phyloP scores from a whole-genome alignment of 257 asterid genomes.

The Parsonsia alboflavescens region DNA sequence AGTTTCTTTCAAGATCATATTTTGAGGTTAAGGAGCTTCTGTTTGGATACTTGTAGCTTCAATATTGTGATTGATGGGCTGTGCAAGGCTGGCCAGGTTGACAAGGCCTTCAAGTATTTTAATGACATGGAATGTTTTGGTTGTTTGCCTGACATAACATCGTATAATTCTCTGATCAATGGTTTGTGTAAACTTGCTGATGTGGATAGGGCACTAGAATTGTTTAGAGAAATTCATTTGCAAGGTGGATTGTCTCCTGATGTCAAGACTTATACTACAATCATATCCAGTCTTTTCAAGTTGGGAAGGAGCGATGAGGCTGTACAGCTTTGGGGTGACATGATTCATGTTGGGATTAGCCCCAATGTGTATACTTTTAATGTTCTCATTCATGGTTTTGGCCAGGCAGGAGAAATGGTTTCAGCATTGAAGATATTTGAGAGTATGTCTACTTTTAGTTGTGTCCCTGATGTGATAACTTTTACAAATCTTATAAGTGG shows the following conservation, averaged over 20 bases:
- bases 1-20: constrained; percentile 51
- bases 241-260: constrained; percentile 51
- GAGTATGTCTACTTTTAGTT: constrained; percentile 43
- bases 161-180: constrained; percentile 60
- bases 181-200: constrained; percentile 68
- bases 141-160: constrained; percentile 57
- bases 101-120: constrained; percentile 61
- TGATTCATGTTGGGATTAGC: constrained; percentile 46
- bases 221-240: constrained; percentile 51
- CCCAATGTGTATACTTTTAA: constrained; percentile 67
- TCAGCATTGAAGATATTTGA: constrained; percentile 47
- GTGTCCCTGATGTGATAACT: constrained; percentile 67
- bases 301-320: constrained; percentile 57
- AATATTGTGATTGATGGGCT: constrained; percentile 73
- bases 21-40: constrained; percentile 47
- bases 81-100: constrained; percentile 56
- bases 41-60: constrained; percentile 61
- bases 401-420: constrained; percentile 61
- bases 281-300: constrained; percentile 77
- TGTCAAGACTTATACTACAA: constrained; percentile 70
- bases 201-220: constrained; percentile 48
- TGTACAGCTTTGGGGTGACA: constrained; percentile 47
- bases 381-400: constrained; percentile 68
- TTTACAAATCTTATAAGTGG: constrained; percentile 77
- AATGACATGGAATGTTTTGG: constrained; percentile 49